Conservation (phyloP, 2,329 filamentous ascomycete genomes). For the Calonectria pseudoreteaudii region DNA sequence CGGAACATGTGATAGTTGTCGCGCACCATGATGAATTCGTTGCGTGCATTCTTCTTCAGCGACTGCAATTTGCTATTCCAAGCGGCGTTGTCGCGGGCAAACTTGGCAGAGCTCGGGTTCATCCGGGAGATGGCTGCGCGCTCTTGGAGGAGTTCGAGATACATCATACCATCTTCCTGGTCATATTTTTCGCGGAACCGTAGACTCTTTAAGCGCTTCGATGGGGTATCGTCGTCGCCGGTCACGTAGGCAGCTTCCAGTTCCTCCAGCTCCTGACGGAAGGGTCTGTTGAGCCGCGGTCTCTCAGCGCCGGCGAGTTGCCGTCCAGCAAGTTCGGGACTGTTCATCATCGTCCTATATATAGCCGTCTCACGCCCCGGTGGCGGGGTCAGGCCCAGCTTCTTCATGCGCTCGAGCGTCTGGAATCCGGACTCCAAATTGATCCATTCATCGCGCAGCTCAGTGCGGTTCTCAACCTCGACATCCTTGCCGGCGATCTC, state of each 20-base stretch:
- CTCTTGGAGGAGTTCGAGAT: slow-evolving; percentile 49
- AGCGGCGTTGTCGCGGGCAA: slow-evolving; percentile 44
- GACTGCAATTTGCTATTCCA: slow-evolving; percentile 51
- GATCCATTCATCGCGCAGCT: slow-evolving; percentile 60
- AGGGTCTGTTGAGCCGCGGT: slow-evolving; percentile 52
- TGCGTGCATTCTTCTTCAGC: slow-evolving; percentile 47
- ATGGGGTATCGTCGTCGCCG: slow-evolving; percentile 1
- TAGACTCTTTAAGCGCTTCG: slow-evolving; percentile 43
- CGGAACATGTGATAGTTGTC: slow-evolving; percentile 68
- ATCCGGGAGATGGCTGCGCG: slow-evolving; percentile 44
- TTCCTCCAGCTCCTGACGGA: slow-evolving; percentile 55
- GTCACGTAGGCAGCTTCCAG: slow-evolving; percentile 47
- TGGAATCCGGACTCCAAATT: slow-evolving; percentile 58
- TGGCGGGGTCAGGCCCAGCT: slow-evolving; percentile 57
- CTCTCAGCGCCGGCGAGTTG: slow-evolving; percentile 45
- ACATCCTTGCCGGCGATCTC: slow-evolving; percentile 65
- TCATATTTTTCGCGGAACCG: slow-evolving; percentile 43
- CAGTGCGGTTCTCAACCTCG: slow-evolving; percentile 40
- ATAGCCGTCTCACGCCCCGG: slow-evolving; percentile 53
- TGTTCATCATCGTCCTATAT: slow-evolving; percentile 37
- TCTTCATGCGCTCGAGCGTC: slow-evolving; percentile 60
- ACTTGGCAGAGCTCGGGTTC: slow-evolving; percentile 33
- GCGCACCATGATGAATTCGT: slow-evolving; percentile 54
- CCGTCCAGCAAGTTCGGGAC: slow-evolving; percentile 36
- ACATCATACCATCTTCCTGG: slow-evolving; percentile 34